Conservation (phyloP, 306 rosid species). For the Rubus parviflorus region DNA sequence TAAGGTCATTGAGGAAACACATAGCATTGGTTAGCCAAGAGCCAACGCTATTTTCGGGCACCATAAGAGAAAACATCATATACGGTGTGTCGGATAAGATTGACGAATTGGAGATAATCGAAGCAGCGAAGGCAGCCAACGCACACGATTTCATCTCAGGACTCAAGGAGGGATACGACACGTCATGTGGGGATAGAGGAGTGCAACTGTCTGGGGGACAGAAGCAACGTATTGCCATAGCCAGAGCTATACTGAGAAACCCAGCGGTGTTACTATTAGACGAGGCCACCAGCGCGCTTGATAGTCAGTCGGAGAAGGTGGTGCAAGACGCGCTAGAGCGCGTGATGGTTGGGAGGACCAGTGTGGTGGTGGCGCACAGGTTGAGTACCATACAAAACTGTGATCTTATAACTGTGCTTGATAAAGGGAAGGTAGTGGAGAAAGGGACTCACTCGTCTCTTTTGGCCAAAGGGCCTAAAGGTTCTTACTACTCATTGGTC, state of each 20-base stretch:
- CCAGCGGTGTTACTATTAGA: slow-evolving; percentile 61
- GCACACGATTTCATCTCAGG: slow-evolving; percentile 82
- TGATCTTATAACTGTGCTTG: slow-evolving; percentile 66
- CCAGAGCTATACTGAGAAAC: slow-evolving; percentile 72
- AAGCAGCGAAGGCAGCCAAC: slow-evolving; percentile 68
- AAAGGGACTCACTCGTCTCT: slow-evolving; percentile 65
- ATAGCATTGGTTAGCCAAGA: slow-evolving; percentile 86
- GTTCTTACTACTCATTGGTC: slow-evolving; percentile 63
- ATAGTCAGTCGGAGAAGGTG: slow-evolving; percentile 70
- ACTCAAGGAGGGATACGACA: slow-evolving; percentile 62
- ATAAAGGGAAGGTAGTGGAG: slow-evolving; percentile 73
- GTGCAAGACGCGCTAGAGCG: slow-evolving; percentile 84
- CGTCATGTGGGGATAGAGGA: slow-evolving; percentile 79
- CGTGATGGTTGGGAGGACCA: slow-evolving; percentile 82
- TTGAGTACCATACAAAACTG: slow-evolving; percentile 74
- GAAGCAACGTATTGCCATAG: slow-evolving; percentile 82
- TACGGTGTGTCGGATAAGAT: slow-evolving; percentile 45
- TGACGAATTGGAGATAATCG: slow-evolving; percentile 59
- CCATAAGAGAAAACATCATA: slow-evolving; percentile 61
- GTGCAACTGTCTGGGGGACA: slow-evolving; percentile 83
- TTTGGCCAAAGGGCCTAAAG: slow-evolving; percentile 53
- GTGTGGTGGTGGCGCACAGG: slow-evolving; percentile 91
- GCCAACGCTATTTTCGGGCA: slow-evolving; percentile 70
- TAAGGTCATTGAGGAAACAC: slow-evolving; percentile 57
- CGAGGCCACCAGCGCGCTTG: slow-evolving; percentile 87